Evolutionary conservation across 176 grass and related monocot genomes (phyloP), one percentile per base, ranked within the genome.

Genomic region (Aegilops sharonensis): DNA sequence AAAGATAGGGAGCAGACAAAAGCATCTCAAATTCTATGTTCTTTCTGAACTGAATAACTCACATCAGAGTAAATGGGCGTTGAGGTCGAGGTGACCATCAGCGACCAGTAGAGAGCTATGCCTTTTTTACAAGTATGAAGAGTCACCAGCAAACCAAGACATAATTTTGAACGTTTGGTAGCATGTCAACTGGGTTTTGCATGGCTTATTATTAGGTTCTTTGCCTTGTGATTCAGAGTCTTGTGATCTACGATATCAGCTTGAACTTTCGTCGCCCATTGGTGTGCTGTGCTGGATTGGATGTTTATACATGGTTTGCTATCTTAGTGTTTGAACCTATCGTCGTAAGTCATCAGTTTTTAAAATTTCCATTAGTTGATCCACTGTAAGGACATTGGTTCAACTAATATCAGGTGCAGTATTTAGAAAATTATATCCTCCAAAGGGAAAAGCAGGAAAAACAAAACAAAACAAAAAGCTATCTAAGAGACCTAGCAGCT

Each of bases 1-100:
- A 13, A 48, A 48, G 45, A 14, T 48, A 13, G 45, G 12, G 12
- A 48, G 1, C 43, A 48, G 12, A 4, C 45, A 48, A 48, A 14
- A 48, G 0, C 45, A 48, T 48, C 12, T 48, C 12, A 14, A 48
- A 14, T 48, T 48, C 10, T 12, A 48, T 48, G 45, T 48, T 48
- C 45, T 48, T 48, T 48, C 45, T 14, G 45, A 48, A 48, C 12
- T 48, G 45, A 13, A 48, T 48, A 48, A 13, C 11, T 48, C 45
- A 48, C 45, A 48, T 48, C 45, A 48, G 45, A 48, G 45, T 48
- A 48, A 48, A 48, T 48, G 11, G 45, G 37, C 1, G 89, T 94
- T 1, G 89, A 89, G 84, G 92, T 94, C 13, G 92, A 91, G 50
- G 92, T 94, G 56, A 89, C 87, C 1, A 94, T 94, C 81, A 91